Evolutionary conservation across 805 yeast species (phyloP).

Genomic region (Candida sonorensis): DNA sequence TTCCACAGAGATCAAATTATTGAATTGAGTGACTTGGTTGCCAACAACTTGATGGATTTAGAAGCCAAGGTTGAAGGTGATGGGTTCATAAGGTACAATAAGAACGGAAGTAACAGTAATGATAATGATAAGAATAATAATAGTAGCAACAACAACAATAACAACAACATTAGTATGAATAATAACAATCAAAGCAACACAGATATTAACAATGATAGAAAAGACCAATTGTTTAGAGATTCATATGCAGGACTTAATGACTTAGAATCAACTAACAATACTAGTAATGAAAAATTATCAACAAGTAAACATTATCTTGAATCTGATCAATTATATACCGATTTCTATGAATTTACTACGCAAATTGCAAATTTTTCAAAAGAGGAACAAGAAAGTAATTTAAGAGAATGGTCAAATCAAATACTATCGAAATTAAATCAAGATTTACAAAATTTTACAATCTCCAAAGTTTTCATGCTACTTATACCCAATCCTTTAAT

Average conservation of each 20-base stretch:
- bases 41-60: conserved; percentile 60
- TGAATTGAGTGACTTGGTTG: conserved; percentile 70
- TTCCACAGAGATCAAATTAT: conserved; percentile 87
- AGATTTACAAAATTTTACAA: conserved; percentile 34
- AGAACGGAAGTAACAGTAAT: conserved; percentile 7
- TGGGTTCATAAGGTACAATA: conserved; percentile 22
- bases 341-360: conserved; percentile 39
- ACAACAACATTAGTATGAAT: neutral
- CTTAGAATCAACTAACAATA: neutral
- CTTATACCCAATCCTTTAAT: conserved; percentile 61
- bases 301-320: conserved; percentile 19
- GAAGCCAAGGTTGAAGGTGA: conserved; percentile 56
- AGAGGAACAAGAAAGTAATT: conserved; percentile 23
- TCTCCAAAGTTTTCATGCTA: conserved; percentile 68
- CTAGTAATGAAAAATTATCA: neutral
- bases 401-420: conserved; percentile 33
- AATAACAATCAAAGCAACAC: conserved; percentile 1
- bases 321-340: conserved; percentile 65
- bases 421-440: conserved; percentile 37
- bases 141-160: neutral
- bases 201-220: conserved; percentile 1
- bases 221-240: too few relatives aligned
- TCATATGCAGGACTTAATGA: too few relatives aligned
- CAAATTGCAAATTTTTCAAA: conserved; percentile 32
- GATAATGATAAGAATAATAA: conserved; percentile 1